These are phyloP conservation scores for Cercis canadensis DNA, from an alignment of 306 rosid genomes.

Conservation along the genomic window DNA sequence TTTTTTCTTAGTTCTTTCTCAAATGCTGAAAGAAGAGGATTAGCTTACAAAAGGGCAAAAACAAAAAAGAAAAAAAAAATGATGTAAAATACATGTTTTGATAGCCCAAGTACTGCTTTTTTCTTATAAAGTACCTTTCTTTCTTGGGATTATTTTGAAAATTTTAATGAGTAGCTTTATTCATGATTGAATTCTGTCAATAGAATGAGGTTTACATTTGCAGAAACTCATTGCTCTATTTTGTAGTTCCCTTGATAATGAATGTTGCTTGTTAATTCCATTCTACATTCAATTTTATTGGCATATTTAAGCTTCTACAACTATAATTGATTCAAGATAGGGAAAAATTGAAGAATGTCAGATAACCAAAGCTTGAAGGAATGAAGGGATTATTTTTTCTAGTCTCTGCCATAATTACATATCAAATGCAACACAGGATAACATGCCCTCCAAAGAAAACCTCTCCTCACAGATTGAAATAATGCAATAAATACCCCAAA, in stretches of 20 bases:
- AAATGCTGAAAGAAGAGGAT: background rate
- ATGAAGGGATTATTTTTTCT: background rate
- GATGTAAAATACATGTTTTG: too few relatives aligned
- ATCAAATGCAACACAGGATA: background rate
- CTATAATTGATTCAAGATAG: too few relatives aligned
- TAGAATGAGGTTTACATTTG: too few relatives aligned
- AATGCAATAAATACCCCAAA: slow-evolving; percentile 9
- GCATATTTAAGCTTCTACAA: too few relatives aligned
- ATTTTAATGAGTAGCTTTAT: too few relatives aligned
- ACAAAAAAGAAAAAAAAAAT: too few relatives aligned
- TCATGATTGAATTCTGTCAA: too few relatives aligned
- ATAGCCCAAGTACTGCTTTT: too few relatives aligned
- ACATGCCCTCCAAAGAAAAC: background rate
- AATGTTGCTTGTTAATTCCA: too few relatives aligned
- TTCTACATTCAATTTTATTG: background rate
- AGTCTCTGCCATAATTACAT: background rate
- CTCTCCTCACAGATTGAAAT: background rate
- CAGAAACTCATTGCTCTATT: too few relatives aligned
- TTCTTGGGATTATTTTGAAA: too few relatives aligned
- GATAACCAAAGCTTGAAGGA: background rate
- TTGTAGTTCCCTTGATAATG: background rate
- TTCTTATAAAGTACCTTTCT: too few relatives aligned
- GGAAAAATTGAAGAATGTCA: background rate
- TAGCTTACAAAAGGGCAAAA: background rate
- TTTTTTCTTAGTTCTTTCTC: background rate